Evolutionary conservation across 345 rosid genomes (phyloP).

Genomic region (Eucalyptus leucophloia): DNA sequence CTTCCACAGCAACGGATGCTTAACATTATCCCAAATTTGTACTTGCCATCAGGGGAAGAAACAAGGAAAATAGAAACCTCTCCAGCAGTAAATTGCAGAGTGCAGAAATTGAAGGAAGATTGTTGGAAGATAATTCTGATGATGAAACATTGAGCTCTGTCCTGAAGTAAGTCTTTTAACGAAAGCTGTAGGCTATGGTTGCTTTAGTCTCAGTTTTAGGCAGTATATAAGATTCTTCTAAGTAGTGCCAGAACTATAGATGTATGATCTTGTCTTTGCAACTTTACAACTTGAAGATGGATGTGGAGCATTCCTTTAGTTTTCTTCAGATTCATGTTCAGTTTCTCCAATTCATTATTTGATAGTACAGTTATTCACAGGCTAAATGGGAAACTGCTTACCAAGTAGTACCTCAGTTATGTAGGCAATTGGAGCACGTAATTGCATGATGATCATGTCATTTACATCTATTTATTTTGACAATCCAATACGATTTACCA

Average conservation of each 20-base stretch:
- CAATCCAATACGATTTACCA: background rate
- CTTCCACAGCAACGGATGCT: background rate
- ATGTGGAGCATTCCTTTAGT: background rate
- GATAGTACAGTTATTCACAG: background rate
- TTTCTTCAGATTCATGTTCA: background rate
- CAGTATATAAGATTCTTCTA: background rate
- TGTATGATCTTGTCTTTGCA: background rate
- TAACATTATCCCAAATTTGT: background rate
- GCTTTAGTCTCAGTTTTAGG: background rate
- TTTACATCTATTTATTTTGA: background rate
- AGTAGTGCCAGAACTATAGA: background rate
- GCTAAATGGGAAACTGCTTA: background rate
- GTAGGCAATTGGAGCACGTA: background rate
- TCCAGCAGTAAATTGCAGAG: background rate
- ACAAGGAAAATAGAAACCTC: background rate
- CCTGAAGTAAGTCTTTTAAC: conserved; percentile 18
- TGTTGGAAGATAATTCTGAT: conserved; percentile 16
- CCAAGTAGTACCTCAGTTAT: background rate
- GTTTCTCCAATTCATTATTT: background rate
- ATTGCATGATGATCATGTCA: background rate
- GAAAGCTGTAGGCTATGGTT: background rate
- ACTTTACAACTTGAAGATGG: background rate
- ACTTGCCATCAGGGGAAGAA: conserved; percentile 6
- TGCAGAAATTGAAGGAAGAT: background rate
- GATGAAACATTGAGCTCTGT: conserved; percentile 24